Conservation (phyloP, 495 filamentous ascomycete species). For the Trypethelium eluteriae region DNA sequence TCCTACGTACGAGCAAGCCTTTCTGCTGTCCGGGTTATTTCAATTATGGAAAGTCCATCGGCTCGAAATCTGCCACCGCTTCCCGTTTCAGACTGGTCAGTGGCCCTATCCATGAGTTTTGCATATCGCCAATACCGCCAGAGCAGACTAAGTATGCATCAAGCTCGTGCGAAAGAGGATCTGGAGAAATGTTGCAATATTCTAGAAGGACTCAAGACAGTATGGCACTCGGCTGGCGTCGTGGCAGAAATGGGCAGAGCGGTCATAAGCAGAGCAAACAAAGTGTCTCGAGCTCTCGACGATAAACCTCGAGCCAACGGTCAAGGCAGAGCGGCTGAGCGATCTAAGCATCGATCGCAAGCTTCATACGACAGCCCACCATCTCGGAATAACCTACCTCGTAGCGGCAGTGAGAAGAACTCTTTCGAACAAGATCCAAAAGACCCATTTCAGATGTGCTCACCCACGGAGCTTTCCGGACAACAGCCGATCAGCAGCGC, state of each 20-base stretch:
- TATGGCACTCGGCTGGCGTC: constrained; percentile 57
- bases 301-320: neutral
- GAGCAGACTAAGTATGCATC: constrained; percentile 55
- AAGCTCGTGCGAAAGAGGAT: constrained; percentile 51
- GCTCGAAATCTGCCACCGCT: constrained; percentile 48
- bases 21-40: constrained; percentile 57
- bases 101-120: constrained; percentile 53
- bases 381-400: too few species aligned
- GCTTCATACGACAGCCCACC: neutral
- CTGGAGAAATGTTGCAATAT: constrained; percentile 52
- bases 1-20: constrained; percentile 56
- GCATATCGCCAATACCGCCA: constrained; percentile 64
- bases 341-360: neutral
- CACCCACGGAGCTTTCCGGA: neutral
- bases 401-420: neutral
- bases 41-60: constrained; percentile 50
- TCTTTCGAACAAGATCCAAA: neutral
- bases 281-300: neutral
- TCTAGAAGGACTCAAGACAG: constrained; percentile 47
- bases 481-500: neutral
- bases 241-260: constrained; percentile 37
- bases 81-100: constrained; percentile 56
- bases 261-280: neutral
- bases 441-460: neutral
- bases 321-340: neutral